Percentiles rank a stretch among this genome's conserved stretches.
phyloP scores from a whole-genome alignment of 1,284 basidiomycete genomes.

The Puccinia brachypodii region DNA sequence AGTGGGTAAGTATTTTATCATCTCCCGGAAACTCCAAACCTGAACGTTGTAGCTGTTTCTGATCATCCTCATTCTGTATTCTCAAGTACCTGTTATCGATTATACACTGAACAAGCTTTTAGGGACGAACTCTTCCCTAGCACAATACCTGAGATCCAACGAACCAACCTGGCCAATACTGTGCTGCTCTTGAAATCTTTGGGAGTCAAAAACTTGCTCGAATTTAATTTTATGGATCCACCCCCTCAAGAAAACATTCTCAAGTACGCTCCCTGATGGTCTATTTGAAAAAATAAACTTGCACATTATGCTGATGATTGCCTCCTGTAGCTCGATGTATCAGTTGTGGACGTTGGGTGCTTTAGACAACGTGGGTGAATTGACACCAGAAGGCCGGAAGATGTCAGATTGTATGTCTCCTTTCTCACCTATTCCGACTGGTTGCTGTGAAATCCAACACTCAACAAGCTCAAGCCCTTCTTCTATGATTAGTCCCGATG shows the following conservation, averaged over 20 bases:
- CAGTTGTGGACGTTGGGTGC: conserved; percentile 98
- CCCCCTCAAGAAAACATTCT: conserved; percentile 65
- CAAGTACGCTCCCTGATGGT: conserved; percentile 6
- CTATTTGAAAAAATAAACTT: background rate
- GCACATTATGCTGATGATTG: conserved; percentile 64
- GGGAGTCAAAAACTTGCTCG: conserved; percentile 86
- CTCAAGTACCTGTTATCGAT: conserved; percentile 78
- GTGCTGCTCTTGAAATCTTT: conserved; percentile 91
- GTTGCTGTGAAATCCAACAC: background rate
- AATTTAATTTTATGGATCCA: conserved; percentile 99
- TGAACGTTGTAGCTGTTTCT: no score
- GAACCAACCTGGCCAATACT: conserved; percentile 95
- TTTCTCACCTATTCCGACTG: background rate
- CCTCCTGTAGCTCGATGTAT: conserved; percentile 97
- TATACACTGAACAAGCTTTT: conserved; percentile 96
- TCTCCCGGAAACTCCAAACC: no score
- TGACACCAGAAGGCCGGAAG: conserved; percentile 86
- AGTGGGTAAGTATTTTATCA: conserved; percentile 61
- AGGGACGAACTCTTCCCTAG: conserved; percentile 93
- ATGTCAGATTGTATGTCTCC: conserved; percentile 75
- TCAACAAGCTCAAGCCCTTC: background rate
- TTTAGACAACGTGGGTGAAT: conserved; percentile 93
- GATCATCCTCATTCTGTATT: background rate
- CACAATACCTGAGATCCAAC: conserved; percentile 96
- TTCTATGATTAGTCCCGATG: conserved; percentile 59